Evolutionary conservation across 2,329 filamentous ascomycete genomes (phyloP).

Genomic region (Trichoderma gracile): DNA sequence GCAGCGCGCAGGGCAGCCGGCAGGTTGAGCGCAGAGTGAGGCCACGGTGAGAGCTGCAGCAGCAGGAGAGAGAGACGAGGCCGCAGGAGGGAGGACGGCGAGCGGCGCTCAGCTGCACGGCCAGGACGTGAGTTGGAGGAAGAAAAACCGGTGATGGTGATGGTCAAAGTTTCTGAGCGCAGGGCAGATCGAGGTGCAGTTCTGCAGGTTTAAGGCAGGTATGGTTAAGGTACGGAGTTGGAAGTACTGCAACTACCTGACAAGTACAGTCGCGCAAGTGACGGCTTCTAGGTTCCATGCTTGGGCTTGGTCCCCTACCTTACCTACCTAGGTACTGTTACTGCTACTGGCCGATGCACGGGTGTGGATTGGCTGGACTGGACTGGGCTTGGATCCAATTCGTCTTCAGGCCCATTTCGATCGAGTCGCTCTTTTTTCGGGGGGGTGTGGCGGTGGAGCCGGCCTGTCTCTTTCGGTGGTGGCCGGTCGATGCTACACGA

Average conservation of each 20-base stretch:
- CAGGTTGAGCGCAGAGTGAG: neutral
- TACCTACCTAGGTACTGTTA: no score
- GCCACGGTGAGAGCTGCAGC: constrained; percentile 26
- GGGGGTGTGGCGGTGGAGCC: constrained; percentile 7
- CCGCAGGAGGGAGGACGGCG: constrained; percentile 30
- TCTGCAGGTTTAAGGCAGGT: neutral
- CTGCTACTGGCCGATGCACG: constrained; percentile 2
- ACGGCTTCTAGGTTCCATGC: neutral
- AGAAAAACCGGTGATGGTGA: constrained; percentile 2
- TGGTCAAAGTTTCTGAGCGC: neutral
- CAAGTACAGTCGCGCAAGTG: constrained; percentile 6
- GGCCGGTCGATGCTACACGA: neutral
- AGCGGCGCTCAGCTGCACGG: constrained; percentile 18
- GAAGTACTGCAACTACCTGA: neutral
- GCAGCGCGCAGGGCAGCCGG: neutral
- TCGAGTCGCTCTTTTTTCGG: neutral
- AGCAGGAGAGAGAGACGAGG: no score
- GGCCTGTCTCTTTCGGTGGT: constrained; percentile 10
- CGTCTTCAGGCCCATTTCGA: neutral
- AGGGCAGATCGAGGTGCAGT: neutral
- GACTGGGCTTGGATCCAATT: no score
- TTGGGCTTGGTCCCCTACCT: neutral
- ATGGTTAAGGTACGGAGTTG: no score
- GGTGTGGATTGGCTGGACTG: neutral
- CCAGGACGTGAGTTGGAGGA: neutral